phyloP scores from a whole-genome alignment of 1,139 yeast genomes.

The Kluyveromyces sp. region DNA sequence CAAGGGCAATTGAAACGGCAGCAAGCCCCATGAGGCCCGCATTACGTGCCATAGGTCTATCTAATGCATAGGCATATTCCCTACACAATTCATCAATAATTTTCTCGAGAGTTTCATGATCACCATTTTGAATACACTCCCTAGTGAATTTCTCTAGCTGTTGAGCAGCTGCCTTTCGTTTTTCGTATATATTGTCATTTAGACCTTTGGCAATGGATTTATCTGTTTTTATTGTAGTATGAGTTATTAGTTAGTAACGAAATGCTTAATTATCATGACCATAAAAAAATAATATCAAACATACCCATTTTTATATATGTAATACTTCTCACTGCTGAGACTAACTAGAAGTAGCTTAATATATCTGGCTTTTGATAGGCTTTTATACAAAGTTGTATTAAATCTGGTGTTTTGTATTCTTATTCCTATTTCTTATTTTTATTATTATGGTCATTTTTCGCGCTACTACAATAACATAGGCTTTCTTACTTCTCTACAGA shows the following conservation, averaged over 20 bases:
- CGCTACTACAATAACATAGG: too few relatives aligned
- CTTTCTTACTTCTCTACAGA: too few relatives aligned
- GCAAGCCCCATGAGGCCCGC: conserved; percentile 75
- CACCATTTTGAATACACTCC: conserved; percentile 59
- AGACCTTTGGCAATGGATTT: conserved; percentile 73
- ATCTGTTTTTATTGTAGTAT: conserved; percentile 35
- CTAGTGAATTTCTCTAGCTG: conserved; percentile 80
- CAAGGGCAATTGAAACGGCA: conserved; percentile 71
- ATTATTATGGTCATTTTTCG: too few relatives aligned
- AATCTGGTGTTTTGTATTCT: too few relatives aligned
- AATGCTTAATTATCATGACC: not conserved
- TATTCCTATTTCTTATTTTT: too few relatives aligned
- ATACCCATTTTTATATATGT: too few relatives aligned
- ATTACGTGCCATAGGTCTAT: conserved; percentile 66
- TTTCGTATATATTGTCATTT: conserved; percentile 85
- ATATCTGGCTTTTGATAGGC: too few relatives aligned
- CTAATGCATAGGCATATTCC: conserved; percentile 70
- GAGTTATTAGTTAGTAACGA: not conserved
- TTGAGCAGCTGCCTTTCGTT: conserved; percentile 88
- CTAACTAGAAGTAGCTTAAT: too few relatives aligned
- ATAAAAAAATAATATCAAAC: too few relatives aligned
- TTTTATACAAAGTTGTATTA: too few relatives aligned
- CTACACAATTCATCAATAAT: conserved; percentile 62
- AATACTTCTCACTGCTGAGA: too few relatives aligned
- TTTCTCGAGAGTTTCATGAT: conserved; percentile 56